Conservation (phyloP, 2,329 filamentous ascomycete species). For the Ramularia collo-cygni region DNA sequence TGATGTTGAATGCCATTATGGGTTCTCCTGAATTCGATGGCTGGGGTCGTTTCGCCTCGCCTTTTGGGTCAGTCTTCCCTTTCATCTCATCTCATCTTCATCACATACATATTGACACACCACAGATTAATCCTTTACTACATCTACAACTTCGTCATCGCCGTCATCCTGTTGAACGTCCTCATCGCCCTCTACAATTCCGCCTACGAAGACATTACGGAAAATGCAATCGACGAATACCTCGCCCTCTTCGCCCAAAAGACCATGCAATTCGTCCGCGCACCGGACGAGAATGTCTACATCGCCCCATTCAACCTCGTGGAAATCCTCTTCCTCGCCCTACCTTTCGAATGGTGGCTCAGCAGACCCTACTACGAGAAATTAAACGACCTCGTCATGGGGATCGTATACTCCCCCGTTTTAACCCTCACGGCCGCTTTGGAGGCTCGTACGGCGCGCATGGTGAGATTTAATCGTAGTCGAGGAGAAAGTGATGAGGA, state of each 20-base stretch:
- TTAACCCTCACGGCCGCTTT: constrained; percentile 68
- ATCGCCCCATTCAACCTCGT: constrained; percentile 93
- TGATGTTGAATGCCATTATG: constrained; percentile 87
- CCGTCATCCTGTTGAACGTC: constrained; percentile 91
- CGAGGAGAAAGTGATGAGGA: constrained; percentile 87
- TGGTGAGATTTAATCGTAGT: constrained; percentile 56
- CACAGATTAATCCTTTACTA: constrained; percentile 88
- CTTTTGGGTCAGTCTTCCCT: constrained; percentile 53
- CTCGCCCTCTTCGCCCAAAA: constrained; percentile 89
- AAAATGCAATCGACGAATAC: constrained; percentile 90
- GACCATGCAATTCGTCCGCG: constrained; percentile 93
- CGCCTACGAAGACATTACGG: constrained; percentile 90
- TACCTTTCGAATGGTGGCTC: constrained; percentile 96
- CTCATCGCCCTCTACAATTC: constrained; percentile 96
- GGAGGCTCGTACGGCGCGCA: constrained; percentile 36
- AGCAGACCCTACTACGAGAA: constrained; percentile 63
- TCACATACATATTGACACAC: no score
- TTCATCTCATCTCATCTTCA: no score
- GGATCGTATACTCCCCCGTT: constrained; percentile 72
- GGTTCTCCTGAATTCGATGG: constrained; percentile 82
- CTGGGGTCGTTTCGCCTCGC: constrained; percentile 85
- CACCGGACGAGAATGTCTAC: constrained; percentile 96
- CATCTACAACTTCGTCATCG: constrained; percentile 93
- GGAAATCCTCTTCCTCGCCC: constrained; percentile 69
- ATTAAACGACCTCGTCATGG: constrained; percentile 87